These are phyloP conservation scores for Russula earlei DNA, from an alignment of 768 basidiomycete genomes.

Conservation along the genomic window DNA sequence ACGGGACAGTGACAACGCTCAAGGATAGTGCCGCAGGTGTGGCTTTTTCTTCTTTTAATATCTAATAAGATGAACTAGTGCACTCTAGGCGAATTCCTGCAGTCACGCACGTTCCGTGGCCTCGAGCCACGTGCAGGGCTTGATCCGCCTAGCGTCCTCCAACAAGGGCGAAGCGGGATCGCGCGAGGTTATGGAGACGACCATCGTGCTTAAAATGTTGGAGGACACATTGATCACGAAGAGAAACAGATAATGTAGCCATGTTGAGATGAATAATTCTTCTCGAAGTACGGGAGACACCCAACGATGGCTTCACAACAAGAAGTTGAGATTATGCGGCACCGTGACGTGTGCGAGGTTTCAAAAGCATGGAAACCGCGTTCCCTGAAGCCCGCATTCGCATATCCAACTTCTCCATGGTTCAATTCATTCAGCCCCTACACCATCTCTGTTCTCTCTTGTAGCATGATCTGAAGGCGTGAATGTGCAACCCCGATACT, in stretches of 20 bases:
- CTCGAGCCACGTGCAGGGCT: constrained; percentile 69
- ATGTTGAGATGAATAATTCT: not conserved
- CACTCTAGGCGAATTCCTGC: constrained; percentile 72
- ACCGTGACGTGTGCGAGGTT: no score
- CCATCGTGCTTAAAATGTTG: constrained; percentile 9
- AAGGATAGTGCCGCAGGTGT: constrained; percentile 65
- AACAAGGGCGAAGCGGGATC: constrained; percentile 85
- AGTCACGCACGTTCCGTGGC: constrained; percentile 67
- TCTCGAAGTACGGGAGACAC: no score
- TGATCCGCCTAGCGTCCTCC: constrained; percentile 70
- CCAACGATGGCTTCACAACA: no score
- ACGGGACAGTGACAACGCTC: constrained; percentile 44
- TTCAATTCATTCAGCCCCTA: no score
- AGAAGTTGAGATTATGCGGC: no score
- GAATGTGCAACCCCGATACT: not conserved
- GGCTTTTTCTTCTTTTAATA: constrained; percentile 21
- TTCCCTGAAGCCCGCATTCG: not conserved
- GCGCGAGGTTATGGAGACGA: constrained; percentile 76
- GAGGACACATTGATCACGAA: not conserved
- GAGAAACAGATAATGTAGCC: not conserved
- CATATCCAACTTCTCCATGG: not conserved
- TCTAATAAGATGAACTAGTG: no score
- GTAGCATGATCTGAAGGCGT: not conserved
- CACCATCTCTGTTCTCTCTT: not conserved
- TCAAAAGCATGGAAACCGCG: no score